phyloP scores from a whole-genome alignment of 495 filamentous ascomycete species.

The Penicillium steckii region DNA sequence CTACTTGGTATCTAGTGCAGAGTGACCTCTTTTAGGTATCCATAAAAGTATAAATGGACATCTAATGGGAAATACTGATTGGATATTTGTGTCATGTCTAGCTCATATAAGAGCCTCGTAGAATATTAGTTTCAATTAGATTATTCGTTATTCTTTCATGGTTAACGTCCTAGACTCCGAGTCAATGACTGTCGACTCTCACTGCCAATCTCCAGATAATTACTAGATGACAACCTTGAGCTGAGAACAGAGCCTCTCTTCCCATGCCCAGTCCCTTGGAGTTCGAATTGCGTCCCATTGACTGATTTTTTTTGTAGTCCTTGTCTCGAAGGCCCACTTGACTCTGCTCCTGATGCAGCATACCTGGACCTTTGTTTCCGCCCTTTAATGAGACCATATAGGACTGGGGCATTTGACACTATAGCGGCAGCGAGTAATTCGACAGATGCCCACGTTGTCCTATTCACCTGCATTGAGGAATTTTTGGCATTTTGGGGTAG shows the following conservation, averaged over 20 bases:
- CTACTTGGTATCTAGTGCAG: too few relatives aligned
- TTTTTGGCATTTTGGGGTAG: constrained; percentile 33
- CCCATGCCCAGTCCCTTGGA: constrained; percentile 6
- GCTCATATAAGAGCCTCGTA: too few relatives aligned
- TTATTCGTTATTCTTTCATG: too few relatives aligned
- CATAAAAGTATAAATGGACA: too few relatives aligned
- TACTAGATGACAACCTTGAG: background rate
- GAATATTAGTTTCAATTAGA: too few relatives aligned
- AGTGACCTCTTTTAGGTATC: too few relatives aligned
- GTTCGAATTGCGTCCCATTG: constrained; percentile 9
- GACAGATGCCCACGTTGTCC: constrained; percentile 42
- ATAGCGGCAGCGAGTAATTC: constrained; percentile 43
- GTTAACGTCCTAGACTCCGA: too few relatives aligned
- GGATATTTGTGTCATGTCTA: too few relatives aligned
- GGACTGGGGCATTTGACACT: constrained; percentile 42
- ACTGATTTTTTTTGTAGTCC: constrained; percentile 3
- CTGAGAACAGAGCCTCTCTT: constrained; percentile 4
- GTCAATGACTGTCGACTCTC: background rate
- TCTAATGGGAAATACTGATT: too few relatives aligned
- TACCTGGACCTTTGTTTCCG: constrained; percentile 5
- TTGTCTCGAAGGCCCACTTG: constrained; percentile 4
- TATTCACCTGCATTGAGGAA: constrained; percentile 33
- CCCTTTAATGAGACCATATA: constrained; percentile 27
- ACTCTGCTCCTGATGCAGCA: constrained; percentile 5
- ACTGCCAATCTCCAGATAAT: background rate